Conservation (phyloP, 2,329 filamentous ascomycete species). For the Fusarium sp. region DNA sequence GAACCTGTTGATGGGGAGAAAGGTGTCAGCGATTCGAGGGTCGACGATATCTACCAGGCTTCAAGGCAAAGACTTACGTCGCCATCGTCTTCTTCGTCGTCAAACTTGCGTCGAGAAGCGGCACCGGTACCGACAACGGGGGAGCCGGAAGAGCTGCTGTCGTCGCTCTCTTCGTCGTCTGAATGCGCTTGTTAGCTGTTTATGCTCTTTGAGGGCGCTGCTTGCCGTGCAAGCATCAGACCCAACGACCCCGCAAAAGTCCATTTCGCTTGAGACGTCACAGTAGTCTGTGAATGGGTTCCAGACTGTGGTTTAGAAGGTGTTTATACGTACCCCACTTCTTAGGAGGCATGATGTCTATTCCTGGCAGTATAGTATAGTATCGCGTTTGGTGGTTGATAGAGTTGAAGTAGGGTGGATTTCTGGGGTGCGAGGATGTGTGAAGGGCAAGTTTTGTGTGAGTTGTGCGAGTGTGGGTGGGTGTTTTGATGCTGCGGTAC, state of each 20-base stretch:
- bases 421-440: slow-evolving; percentile 15
- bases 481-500: slow-evolving; percentile 36
- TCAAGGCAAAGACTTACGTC: slow-evolving; percentile 68
- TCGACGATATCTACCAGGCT: not conserved
- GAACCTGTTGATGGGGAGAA: slow-evolving; percentile 67
- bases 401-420: not conserved
- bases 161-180: slow-evolving; percentile 56
- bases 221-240: slow-evolving; percentile 1
- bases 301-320: not conserved
- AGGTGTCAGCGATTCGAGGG: not conserved
- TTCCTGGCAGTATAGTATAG: not conserved
- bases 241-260: slow-evolving; percentile 21
- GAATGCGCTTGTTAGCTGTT: slow-evolving; percentile 20
- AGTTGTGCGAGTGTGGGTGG: slow-evolving; percentile 34
- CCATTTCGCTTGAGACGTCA: slow-evolving; percentile 19
- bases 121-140: slow-evolving; percentile 53
- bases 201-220: not conserved
- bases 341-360: slow-evolving; percentile 56
- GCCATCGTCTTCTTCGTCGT: slow-evolving; percentile 87
- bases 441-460: slow-evolving; percentile 36
- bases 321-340: slow-evolving; percentile 55
- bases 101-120: slow-evolving; percentile 71
- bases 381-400: slow-evolving; percentile 21
- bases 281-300: slow-evolving; percentile 2
- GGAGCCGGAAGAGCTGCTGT: slow-evolving; percentile 50